A percentile compares a stretch with the other conserved stretches of the same genome.
These are phyloP conservation scores for Sclerotinia nivalis DNA, from an alignment of 2,329 filamentous ascomycete genomes.

Conservation along the genomic window DNA sequence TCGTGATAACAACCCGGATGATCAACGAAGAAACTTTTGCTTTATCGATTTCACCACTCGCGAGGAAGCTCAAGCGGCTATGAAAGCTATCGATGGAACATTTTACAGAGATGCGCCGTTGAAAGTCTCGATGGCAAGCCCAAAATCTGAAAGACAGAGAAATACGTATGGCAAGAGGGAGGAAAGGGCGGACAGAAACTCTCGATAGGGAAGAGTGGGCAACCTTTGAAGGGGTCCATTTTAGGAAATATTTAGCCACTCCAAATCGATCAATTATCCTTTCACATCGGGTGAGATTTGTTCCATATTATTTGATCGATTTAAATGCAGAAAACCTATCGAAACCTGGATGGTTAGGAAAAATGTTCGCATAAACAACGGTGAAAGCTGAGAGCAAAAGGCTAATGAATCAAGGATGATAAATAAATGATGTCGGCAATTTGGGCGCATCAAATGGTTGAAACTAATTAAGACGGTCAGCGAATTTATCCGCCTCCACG, in stretches of 20 bases:
- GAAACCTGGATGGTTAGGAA: too few species aligned
- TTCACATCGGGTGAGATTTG: neutral
- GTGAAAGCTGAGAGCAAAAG: too few species aligned
- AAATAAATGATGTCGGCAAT: too few species aligned
- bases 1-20: neutral
- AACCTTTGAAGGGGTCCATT: neutral
- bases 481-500: neutral
- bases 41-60: neutral
- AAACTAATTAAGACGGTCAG: neutral
- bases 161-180: neutral
- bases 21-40: conserved; percentile 8
- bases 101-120: neutral
- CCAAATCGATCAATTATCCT: too few species aligned
- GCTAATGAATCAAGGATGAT: too few species aligned
- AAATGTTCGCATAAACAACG: too few species aligned
- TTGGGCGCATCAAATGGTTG: too few species aligned
- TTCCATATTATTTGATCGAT: neutral
- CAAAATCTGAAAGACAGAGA: neutral
- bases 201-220: neutral
- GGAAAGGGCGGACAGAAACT: neutral
- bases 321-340: too few species aligned
- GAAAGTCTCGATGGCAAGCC: neutral
- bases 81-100: neutral
- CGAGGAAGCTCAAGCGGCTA: conserved; percentile 4
- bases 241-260: neutral